phyloP scores from a whole-genome alignment of 108 stramenopile species.

The Cyclotella cryptica region DNA sequence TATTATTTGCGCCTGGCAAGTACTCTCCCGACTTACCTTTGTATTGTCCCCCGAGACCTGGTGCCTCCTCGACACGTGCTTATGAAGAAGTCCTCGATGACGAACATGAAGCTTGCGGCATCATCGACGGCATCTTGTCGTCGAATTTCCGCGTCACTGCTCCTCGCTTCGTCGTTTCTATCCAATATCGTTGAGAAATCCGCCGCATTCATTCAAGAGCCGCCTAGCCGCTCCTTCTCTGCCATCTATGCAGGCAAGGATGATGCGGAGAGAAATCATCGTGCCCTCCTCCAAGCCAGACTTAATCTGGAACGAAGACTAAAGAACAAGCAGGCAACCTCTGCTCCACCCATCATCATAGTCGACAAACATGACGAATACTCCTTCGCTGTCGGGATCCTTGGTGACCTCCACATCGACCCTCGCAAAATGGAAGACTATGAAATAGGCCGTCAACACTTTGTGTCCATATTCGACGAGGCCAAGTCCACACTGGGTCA shows the following conservation, averaged over 20 bases:
- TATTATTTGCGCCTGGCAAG: no score
- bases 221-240: not conserved
- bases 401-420: constrained; percentile 70
- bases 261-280: not conserved
- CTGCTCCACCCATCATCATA: no score
- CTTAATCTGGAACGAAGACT: not conserved
- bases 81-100: no score
- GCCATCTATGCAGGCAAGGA: not conserved
- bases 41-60: no score
- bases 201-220: not conserved
- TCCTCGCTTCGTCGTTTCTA: not conserved
- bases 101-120: not conserved
- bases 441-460: constrained; percentile 29
- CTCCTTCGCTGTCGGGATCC: constrained; percentile 48
- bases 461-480: constrained; percentile 42
- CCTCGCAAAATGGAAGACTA: constrained; percentile 60
- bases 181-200: not conserved
- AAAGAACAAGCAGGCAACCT: not conserved
- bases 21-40: no score
- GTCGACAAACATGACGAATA: not conserved
- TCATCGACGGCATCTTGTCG: not conserved
- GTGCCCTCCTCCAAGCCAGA: not conserved
- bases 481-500: constrained; percentile 46
- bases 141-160: not conserved
- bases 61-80: no score